Evolutionary conservation across 2,329 filamentous ascomycete genomes (phyloP).

Genomic region (Colletotrichum sojae): DNA sequence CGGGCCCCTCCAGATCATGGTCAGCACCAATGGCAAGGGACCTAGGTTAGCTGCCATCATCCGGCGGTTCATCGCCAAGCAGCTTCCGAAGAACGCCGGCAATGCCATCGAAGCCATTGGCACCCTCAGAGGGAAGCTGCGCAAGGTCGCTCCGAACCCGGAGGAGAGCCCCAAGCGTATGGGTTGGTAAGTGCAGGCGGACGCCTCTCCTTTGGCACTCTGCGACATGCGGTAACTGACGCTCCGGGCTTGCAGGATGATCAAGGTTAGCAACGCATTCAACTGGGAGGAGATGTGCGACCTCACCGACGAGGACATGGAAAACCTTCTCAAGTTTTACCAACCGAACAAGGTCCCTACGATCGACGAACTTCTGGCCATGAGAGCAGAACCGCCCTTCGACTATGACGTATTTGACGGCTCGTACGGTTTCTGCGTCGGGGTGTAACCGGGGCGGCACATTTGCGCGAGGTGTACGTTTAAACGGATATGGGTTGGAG

Average conservation of each 20-base stretch:
- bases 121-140: constrained; percentile 81
- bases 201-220: background rate
- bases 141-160: constrained; percentile 79
- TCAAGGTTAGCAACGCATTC: constrained; percentile 89
- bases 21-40: constrained; percentile 97
- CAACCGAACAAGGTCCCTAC: constrained; percentile 67
- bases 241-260: constrained; percentile 76
- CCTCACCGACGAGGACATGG: constrained; percentile 88
- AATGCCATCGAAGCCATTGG: constrained; percentile 90
- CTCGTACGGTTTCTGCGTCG: constrained; percentile 72
- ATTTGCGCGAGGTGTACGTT: constrained; percentile 8
- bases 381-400: constrained; percentile 62
- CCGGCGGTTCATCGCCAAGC: constrained; percentile 82
- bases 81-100: constrained; percentile 84
- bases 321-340: constrained; percentile 84
- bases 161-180: constrained; percentile 89
- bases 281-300: constrained; percentile 86
- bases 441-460: constrained; percentile 43
- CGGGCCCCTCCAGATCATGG: constrained; percentile 97
- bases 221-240: background rate
- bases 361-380: constrained; percentile 67
- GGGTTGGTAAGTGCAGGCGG: constrained; percentile 75
- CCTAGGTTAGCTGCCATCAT: constrained; percentile 92
- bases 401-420: constrained; percentile 69
- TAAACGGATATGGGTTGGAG: constrained; percentile 34